Base-by-base conservation (phyloP, 192 early-diverging fungal species). In the Backusella morwellensis region DNA sequence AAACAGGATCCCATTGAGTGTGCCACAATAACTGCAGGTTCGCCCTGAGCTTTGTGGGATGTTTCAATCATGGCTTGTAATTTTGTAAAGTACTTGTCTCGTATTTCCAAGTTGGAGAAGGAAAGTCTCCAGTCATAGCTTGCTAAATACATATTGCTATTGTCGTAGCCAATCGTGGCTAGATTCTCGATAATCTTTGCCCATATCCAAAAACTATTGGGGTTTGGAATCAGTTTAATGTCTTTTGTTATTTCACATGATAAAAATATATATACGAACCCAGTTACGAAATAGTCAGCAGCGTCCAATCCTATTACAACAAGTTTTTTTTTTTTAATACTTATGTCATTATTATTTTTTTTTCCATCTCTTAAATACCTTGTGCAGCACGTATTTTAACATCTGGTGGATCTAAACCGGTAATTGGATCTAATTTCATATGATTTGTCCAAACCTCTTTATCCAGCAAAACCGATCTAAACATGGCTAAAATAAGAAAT, bases 71-170 rank as follows among this genome's bases (percentile, higher is more conserved):
- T 89, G n/a, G 81, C 32, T 77, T 94, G 93, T 12, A 97, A 88
- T 11, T 85, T 83, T 8, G 94, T 90, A 67, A 95, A 97, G 79
- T 92, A 97, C 67, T 88, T 84, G 79, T 97, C 96, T 17, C 96
- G 87, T 14, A 82, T 83, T 77, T 97, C 95, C 4, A 97, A 82
- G 59, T 96, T 94, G 29, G 74, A 66, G 68, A 92, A 92, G 1
- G 91, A 88, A 63, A 97, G 82, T 38, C 96, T 87, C 95, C 95
- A 97, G 85, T 97, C 95, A 77, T 97, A 97, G 0, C 93, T 81
- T 0, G 94, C 94, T 40, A 97, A 82, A 35, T 92, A 83, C 95
- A 97, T 95, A 73, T 92, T 94, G 77, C 91, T 93, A 85, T 82
- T 90, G 78, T 97, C 96, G 82, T 95, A 95, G 35, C 96, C 96